phyloP scores from a whole-genome alignment of 2,329 filamentous ascomycete species.

The Aspergillus nomiae region DNA sequence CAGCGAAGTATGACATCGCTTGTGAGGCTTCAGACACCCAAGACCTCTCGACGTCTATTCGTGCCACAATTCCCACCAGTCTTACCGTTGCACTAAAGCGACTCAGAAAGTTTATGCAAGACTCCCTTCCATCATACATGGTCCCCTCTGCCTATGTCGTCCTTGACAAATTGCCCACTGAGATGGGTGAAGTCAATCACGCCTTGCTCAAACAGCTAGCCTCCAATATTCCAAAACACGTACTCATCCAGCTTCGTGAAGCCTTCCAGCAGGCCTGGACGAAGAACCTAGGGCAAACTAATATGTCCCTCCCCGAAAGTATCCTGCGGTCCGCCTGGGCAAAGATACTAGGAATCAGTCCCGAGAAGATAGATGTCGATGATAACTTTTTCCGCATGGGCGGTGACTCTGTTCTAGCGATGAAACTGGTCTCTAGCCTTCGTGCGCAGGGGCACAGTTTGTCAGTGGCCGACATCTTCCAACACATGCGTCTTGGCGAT shows the following conservation, averaged over 20 bases:
- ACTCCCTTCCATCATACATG: slow-evolving; percentile 50
- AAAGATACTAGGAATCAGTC: slow-evolving; percentile 25
- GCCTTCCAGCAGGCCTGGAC: slow-evolving; percentile 37
- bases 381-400: slow-evolving; percentile 64
- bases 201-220: slow-evolving; percentile 32
- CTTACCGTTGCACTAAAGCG: slow-evolving; percentile 42
- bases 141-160: slow-evolving; percentile 47
- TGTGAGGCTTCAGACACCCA: slow-evolving; percentile 14
- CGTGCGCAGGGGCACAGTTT: slow-evolving; percentile 46
- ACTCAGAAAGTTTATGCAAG: slow-evolving; percentile 46
- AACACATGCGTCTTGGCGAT: slow-evolving; percentile 49
- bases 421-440: slow-evolving; percentile 54
- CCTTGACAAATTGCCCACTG: slow-evolving; percentile 40
- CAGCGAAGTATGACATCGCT: slow-evolving; percentile 25
- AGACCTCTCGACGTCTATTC: slow-evolving; percentile 17
- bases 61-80: slow-evolving; percentile 28
- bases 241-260: slow-evolving; percentile 18
- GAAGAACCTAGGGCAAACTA: slow-evolving; percentile 28
- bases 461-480: slow-evolving; percentile 55
- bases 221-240: slow-evolving; percentile 24
- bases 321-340: slow-evolving; percentile 39
- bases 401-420: slow-evolving; percentile 62
- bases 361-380: slow-evolving; percentile 52
- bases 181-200: slow-evolving; percentile 32
- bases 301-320: slow-evolving; percentile 37